Conservation (phyloP, 805 yeast genomes). For the Ascoidea rubescens region DNA sequence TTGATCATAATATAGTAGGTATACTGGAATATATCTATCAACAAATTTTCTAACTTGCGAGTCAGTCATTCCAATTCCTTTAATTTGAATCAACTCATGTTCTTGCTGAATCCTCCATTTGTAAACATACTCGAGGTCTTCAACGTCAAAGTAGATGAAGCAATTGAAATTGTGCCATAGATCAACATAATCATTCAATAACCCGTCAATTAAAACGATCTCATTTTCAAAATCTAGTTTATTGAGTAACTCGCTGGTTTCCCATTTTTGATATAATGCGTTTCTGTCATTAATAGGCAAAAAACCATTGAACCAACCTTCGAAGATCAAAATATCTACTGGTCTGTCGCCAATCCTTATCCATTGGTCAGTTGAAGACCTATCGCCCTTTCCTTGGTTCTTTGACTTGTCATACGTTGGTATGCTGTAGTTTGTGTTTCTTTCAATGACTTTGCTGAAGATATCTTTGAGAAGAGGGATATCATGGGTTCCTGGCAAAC, state of each 20-base stretch:
- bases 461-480: conserved; percentile 23
- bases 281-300: conserved; percentile 23
- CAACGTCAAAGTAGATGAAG: conserved; percentile 51
- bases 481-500: conserved; percentile 93
- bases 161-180: conserved; percentile 46
- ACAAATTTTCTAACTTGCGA: conserved; percentile 54
- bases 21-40: conserved; percentile 77
- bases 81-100: conserved; percentile 33
- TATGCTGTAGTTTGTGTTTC: conserved; percentile 19
- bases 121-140: conserved; percentile 47
- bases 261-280: conserved; percentile 12
- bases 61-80: conserved; percentile 75
- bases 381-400: conserved; percentile 66
- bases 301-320: conserved; percentile 93
- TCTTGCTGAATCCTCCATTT: conserved; percentile 72
- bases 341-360: conserved; percentile 17
- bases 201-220: conserved; percentile 32
- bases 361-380: conserved; percentile 32
- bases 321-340: conserved; percentile 60
- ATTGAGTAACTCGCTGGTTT: conserved; percentile 14
- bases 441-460: conserved; percentile 19
- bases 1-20: conserved; percentile 47
- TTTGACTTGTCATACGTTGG: conserved; percentile 76
- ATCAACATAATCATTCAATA: conserved; percentile 33
- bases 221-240: conserved; percentile 17